Base-by-base conservation (phyloP, 768 basidiomycete species). In the Tulasnella sp. region DNA sequence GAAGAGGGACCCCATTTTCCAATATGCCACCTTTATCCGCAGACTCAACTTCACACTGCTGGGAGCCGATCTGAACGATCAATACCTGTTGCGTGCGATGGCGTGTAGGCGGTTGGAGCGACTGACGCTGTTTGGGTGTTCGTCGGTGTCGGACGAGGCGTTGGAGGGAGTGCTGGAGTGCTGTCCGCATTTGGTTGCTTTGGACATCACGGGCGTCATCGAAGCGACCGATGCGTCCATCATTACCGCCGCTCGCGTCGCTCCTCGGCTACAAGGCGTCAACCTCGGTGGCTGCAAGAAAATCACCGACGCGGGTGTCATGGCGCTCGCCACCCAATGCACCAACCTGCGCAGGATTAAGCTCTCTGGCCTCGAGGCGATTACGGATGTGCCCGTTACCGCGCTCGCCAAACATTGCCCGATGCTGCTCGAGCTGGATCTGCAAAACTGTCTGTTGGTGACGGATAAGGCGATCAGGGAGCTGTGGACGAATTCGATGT, bases 391-490 rank as follows among this genome's bases (percentile, higher is more conserved):
- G 23, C 75, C 91, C 25, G 74, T 99, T 63, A 78, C 82, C 32
- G 76, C 81, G 31, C 75, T 99, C 49, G 85, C 86, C 32, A 77
- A 77, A 60, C 76, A 75, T 4, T 94, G 91, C 66, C 85, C 88
- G 0, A 75, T 91, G 49, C 78, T 99, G 23, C 78, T 99, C 57
- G 96, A 99, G 69, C 81, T 98, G 63, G 96, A 99, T 70, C 81
- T 99, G 65, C 84, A 88, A 65, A 77, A 81, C 61, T 92, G 92
- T 72, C 76, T 77, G 59, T 74, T 73, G 54, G 77, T 97, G 65
- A 84, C 89, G 15, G 83, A 96, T 65, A 67, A 74, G 12, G 76
- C 86, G 29, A 73, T 92, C 57, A 83, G 89, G 53, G 83, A 89
- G 61, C 77, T 98, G 31, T 93, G 93, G 87, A 72, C 77, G 9